Evolutionary conservation across 2,329 filamentous ascomycete species (phyloP), one percentile per base, ranked within the genome.

Genomic region (Epichloe scottii): DNA sequence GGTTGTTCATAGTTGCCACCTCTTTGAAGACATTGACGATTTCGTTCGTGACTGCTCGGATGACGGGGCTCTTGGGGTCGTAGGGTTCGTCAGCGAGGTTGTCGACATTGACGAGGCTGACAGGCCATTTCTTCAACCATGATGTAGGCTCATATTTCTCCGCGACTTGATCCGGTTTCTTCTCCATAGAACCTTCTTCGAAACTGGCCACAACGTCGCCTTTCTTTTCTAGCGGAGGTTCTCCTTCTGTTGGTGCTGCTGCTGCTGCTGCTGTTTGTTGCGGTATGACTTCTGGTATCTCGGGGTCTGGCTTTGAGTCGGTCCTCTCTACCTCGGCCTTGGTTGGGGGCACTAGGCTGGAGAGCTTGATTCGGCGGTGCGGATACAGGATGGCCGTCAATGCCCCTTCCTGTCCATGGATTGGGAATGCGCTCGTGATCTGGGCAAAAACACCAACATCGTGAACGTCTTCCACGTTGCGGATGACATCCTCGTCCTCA

Each of bases 1-100:
- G 76, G 53, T 87, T 89, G 71, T 97, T 98, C 69, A 96, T 81
- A 43, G 83, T 85, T 10, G 91, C 91, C 50, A 98, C 89, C 66
- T 97, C 90, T 71, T 96, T 97, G 75, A 96, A 97, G 0, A 95
- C 93, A 65, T 96, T 97, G 64, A 98, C 89, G 55, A 98, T 97
- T 71, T 98, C 94, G 62, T 91, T 95, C 47, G 91, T 93, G 44
- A 98, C 82, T 12, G 93, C 93, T 51, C 89, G 84, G 54, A 97
- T 89, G 35, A 93, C 83, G 17, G 85, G 84, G 62, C 86, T 93
- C 69, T 91, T 94, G 63, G 89, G 85, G 66, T 97, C 93, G 64
- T 87, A 87, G 0, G 89, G 84, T 62, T 95, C 86, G 61, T 98
- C 93, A 0, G 76, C 75, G 50, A 98, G 75, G 60, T 98, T 98